These are phyloP conservation scores for Collybiopsis luxurians DNA, from an alignment of 768 basidiomycete species.

Conservation along the genomic window DNA sequence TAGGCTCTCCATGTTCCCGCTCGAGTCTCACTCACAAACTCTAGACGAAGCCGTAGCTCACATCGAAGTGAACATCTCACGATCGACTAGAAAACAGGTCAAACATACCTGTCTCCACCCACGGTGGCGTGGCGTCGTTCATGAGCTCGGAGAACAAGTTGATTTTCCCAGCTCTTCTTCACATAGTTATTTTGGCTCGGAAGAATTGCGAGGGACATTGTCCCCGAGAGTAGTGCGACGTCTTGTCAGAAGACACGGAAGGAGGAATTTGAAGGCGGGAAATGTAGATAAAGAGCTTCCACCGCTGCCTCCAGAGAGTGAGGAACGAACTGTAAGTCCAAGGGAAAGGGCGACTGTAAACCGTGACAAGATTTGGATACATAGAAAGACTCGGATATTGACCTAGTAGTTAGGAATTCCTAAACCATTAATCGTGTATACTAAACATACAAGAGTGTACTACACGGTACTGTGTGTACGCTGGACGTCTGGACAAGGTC, in stretches of 20 bases:
- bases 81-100: not conserved
- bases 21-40: not conserved
- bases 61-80: conserved; percentile 2
- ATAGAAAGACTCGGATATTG: not conserved
- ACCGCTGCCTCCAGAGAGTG: not conserved
- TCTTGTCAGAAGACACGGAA: not conserved
- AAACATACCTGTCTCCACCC: not conserved
- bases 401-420: not conserved
- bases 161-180: not conserved
- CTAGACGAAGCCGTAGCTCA: conserved; percentile 6
- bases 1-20: not conserved
- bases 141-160: not conserved
- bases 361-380: conserved; percentile 1
- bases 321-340: not conserved
- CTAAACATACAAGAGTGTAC: no score
- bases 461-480: no score
- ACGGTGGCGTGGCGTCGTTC: not conserved
- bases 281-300: conserved; percentile 1
- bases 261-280: not conserved
- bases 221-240: not conserved
- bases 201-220: not conserved
- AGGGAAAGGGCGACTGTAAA: not conserved
- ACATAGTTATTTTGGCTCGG: not conserved
- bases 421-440: no score
- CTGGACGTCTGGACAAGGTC: no score